These are phyloP conservation scores for Excoecaria cochinchinensis DNA, from an alignment of 345 rosid genomes.

Conservation along the genomic window DNA sequence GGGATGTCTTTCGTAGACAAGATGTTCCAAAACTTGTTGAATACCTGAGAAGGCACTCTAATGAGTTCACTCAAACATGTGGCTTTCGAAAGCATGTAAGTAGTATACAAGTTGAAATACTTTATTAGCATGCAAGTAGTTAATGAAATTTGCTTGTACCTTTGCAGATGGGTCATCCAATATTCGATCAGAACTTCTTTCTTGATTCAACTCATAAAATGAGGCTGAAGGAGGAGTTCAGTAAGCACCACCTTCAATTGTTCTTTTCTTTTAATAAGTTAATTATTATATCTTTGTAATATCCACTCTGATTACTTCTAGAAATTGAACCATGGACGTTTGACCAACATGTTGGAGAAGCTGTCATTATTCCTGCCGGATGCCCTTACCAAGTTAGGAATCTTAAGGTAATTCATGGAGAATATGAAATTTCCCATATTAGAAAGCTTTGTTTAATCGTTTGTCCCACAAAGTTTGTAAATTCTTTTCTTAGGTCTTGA, in stretches of 20 bases:
- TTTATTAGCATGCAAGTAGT: slow-evolving; percentile 7
- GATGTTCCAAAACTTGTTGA: slow-evolving; percentile 82
- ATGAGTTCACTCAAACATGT: slow-evolving; percentile 44
- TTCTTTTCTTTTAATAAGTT: not conserved
- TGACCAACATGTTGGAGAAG: slow-evolving; percentile 93
- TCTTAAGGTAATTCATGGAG: slow-evolving; percentile 50
- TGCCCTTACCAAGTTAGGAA: slow-evolving; percentile 90
- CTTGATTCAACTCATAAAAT: slow-evolving; percentile 68
- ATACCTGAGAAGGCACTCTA: slow-evolving; percentile 63
- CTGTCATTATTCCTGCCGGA: slow-evolving; percentile 88
- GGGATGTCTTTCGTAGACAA: slow-evolving; percentile 92
- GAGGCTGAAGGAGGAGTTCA: slow-evolving; percentile 83
- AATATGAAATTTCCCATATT: not conserved
- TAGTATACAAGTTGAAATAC: slow-evolving; percentile 4
- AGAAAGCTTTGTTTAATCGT: not conserved
- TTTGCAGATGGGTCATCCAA: slow-evolving; percentile 74
- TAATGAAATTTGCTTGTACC: slow-evolving; percentile 13
- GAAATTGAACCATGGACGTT: slow-evolving; percentile 96
- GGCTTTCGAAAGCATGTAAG: slow-evolving; percentile 56
- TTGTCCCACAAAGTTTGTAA: not conserved
- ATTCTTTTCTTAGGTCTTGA: not conserved
- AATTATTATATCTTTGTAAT: not conserved
- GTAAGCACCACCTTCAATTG: slow-evolving; percentile 40
- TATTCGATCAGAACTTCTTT: slow-evolving; percentile 79
- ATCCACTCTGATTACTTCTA: slow-evolving; percentile 26